Conservation (phyloP, 2,329 filamentous ascomycete genomes). For the Pseudogymnoascus sp. region DNA sequence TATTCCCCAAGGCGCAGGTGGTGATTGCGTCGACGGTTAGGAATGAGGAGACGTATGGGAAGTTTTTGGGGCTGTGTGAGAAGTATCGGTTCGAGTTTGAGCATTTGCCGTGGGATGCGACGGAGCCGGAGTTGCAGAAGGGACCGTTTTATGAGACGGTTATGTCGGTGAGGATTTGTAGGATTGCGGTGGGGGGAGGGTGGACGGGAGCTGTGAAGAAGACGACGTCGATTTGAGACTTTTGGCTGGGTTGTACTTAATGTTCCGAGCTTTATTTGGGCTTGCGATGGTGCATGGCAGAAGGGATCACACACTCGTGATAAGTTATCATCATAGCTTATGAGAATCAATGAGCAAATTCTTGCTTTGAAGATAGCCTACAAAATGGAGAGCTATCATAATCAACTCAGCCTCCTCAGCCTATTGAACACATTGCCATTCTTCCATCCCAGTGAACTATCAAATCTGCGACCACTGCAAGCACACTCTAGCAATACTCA, state of each 20-base stretch:
- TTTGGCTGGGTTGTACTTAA: background rate
- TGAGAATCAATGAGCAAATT: background rate
- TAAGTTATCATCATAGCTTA: background rate
- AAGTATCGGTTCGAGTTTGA: constrained; percentile 34
- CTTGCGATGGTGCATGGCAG: background rate
- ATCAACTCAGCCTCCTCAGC: background rate
- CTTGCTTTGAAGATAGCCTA: background rate
- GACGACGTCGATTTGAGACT: background rate
- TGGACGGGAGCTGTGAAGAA: background rate
- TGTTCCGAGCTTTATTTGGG: background rate
- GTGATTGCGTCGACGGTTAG: constrained; percentile 65
- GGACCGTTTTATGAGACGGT: constrained; percentile 59
- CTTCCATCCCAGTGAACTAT: background rate
- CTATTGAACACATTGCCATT: background rate
- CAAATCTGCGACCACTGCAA: background rate
- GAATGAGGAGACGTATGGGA: constrained; percentile 60
- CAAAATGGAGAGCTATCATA: background rate
- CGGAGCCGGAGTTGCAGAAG: constrained; percentile 37
- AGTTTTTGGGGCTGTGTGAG: constrained; percentile 52
- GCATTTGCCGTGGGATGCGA: constrained; percentile 38
- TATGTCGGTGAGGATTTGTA: constrained; percentile 53
- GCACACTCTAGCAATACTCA: background rate
- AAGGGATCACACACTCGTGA: background rate
- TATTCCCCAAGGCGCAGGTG: constrained; percentile 50
- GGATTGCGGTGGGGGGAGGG: constrained; percentile 26